Conservation (phyloP, 78 protist species). For the Guillardia theta region DNA sequence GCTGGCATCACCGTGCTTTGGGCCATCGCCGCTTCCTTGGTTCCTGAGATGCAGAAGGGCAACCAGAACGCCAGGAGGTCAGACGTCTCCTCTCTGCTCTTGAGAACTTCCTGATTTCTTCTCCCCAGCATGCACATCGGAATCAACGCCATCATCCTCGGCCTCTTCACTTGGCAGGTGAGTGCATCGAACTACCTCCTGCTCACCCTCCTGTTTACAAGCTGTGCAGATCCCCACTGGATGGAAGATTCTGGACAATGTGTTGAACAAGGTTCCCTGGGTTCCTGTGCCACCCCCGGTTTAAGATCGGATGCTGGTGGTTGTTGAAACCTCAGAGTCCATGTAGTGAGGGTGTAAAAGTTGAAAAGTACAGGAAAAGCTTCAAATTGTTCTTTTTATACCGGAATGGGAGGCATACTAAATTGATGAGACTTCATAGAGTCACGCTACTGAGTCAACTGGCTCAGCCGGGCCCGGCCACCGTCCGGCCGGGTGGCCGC, state of each 20-base stretch:
- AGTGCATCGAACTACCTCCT: neutral
- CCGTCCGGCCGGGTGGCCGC: no score
- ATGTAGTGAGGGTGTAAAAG: no score
- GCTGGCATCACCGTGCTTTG: neutral
- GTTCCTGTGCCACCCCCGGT: neutral
- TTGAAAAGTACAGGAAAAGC: no score
- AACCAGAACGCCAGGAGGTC: neutral
- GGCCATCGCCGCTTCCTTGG: neutral
- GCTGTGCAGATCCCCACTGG: neutral
- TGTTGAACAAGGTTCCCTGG: neutral
- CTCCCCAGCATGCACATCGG: neutral
- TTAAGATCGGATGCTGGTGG: no score
- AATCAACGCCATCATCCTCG: neutral
- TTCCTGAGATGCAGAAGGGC: conserved; percentile 5
- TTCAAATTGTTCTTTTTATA: no score
- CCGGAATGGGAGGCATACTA: no score
- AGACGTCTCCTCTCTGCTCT: no score
- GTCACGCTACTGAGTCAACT: no score
- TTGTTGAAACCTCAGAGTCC: no score
- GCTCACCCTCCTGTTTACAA: neutral
- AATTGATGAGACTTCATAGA: no score
- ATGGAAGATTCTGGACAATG: neutral
- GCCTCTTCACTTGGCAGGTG: conserved; percentile 12
- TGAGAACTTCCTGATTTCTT: no score
- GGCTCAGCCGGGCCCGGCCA: no score